Percentiles rank a stretch among this genome's conserved stretches.
These are phyloP conservation scores for Trichophaea hybrida DNA, from an alignment of 2,329 filamentous ascomycete species.

Conservation along the genomic window DNA sequence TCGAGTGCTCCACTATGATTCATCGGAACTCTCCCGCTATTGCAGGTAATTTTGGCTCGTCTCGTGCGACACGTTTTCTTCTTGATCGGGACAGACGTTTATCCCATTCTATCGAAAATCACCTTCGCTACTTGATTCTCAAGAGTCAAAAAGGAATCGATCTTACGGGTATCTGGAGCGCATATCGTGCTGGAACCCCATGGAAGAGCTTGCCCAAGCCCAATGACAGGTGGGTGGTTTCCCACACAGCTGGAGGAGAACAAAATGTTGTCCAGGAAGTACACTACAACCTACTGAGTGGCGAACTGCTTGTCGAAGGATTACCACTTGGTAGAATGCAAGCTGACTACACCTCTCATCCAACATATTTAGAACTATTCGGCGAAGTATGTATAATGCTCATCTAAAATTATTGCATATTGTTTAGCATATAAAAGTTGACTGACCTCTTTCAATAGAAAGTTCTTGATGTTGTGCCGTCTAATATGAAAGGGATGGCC, in stretches of 20 bases:
- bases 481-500: too few species aligned
- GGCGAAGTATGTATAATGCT: conserved; percentile 32
- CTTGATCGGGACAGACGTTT: too few species aligned
- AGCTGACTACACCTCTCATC: conserved; percentile 32
- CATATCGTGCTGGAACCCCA: conserved; percentile 26
- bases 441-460: too few species aligned
- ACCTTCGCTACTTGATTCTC: too few species aligned
- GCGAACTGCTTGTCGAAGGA: conserved; percentile 41
- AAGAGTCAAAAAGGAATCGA: too few species aligned
- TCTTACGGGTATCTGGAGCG: conserved; percentile 15
- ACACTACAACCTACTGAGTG: conserved; percentile 40
- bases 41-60: too few species aligned
- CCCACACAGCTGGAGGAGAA: neutral
- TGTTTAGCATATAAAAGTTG: too few species aligned
- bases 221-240: conserved; percentile 28
- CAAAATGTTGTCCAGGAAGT: conserved; percentile 23
- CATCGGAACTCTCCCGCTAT: conserved; percentile 27
- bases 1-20: conserved; percentile 32
- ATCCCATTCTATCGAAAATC: too few species aligned
- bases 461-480: too few species aligned
- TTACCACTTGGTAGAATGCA: conserved; percentile 38
- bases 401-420: too few species aligned
- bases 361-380: conserved; percentile 36
- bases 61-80: too few species aligned
- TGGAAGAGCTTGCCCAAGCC: conserved; percentile 24